Conservation (phyloP, 2,329 filamentous ascomycete genomes). For the Neonectria neomacrospora region DNA sequence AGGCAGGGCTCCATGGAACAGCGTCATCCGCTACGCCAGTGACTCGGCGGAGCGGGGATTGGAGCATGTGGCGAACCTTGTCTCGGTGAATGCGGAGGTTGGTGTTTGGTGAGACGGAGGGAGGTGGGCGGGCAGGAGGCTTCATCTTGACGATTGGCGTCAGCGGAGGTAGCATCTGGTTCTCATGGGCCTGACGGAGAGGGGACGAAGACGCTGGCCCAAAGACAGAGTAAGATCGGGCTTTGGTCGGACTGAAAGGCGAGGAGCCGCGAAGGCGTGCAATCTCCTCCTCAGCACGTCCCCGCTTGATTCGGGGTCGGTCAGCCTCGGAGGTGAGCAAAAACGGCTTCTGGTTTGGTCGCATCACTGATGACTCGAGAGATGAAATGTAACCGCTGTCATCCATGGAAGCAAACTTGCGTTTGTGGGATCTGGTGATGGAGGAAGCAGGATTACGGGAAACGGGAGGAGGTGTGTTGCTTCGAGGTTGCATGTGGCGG, state of each 20-base stretch:
- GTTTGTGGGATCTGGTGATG: slow-evolving; percentile 74
- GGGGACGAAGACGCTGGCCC: slow-evolving; percentile 75
- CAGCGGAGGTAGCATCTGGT: slow-evolving; percentile 77
- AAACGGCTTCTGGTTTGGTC: slow-evolving; percentile 72
- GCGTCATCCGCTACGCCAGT: slow-evolving; percentile 56
- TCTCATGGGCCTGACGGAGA: slow-evolving; percentile 65
- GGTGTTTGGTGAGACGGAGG: slow-evolving; percentile 91
- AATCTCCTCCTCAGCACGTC: slow-evolving; percentile 95
- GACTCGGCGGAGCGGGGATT: slow-evolving; percentile 73
- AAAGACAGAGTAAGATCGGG: slow-evolving; percentile 63
- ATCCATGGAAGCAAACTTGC: slow-evolving; percentile 81
- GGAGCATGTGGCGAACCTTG: slow-evolving; percentile 82
- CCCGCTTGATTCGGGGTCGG: slow-evolving; percentile 83
- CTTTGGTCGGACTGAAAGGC: slow-evolving; percentile 88
- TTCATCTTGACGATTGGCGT: slow-evolving; percentile 89
- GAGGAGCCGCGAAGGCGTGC: slow-evolving; percentile 91
- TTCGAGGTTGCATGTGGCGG: slow-evolving; percentile 66
- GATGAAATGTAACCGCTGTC: slow-evolving; percentile 99
- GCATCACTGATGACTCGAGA: slow-evolving; percentile 87
- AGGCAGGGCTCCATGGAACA: slow-evolving; percentile 74
- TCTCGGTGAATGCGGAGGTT: slow-evolving; percentile 90
- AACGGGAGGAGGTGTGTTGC: slow-evolving; percentile 80
- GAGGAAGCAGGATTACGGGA: slow-evolving; percentile 71
- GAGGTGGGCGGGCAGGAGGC: slow-evolving; percentile 63
- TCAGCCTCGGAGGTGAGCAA: slow-evolving; percentile 83